Percentiles rank a stretch among this genome's conserved stretches.
phyloP scores from a whole-genome alignment of 805 yeast species.

The Ogataea polymorpha region DNA sequence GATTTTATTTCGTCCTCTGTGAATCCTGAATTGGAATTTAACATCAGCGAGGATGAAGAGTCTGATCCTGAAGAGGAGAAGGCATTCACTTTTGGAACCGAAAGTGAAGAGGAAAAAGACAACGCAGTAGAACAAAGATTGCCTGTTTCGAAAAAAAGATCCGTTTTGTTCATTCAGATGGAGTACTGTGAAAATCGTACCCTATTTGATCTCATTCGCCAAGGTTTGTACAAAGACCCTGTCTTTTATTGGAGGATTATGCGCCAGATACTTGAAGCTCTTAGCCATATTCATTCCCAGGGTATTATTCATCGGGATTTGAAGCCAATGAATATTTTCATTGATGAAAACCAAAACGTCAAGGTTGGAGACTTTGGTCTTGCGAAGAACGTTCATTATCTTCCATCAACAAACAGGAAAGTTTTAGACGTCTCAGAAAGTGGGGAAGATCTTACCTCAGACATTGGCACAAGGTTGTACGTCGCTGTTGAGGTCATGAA shows the following conservation, averaged over 20 bases:
- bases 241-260: slow-evolving; percentile 89
- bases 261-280: slow-evolving; percentile 84
- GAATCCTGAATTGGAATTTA: slow-evolving; percentile 55
- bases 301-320: slow-evolving; percentile 95
- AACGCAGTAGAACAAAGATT: slow-evolving; percentile 8
- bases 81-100: slow-evolving; percentile 27
- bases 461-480: slow-evolving; percentile 90
- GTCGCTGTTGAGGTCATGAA: slow-evolving; percentile 85
- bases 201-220: slow-evolving; percentile 73
- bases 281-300: slow-evolving; percentile 85
- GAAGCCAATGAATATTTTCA: slow-evolving; percentile 93
- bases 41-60: slow-evolving; percentile 37
- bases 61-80: slow-evolving; percentile 22
- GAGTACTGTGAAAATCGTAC: slow-evolving; percentile 97
- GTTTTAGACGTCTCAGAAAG: slow-evolving; percentile 26
- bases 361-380: slow-evolving; percentile 97
- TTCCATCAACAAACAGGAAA: slow-evolving; percentile 23
- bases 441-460: slow-evolving; percentile 79
- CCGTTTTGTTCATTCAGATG: slow-evolving; percentile 93
- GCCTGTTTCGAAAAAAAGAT: slow-evolving; percentile 33
- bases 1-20: slow-evolving; percentile 70
- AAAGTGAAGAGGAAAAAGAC: slow-evolving; percentile 2
- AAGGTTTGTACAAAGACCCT: slow-evolving; percentile 65
- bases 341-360: slow-evolving; percentile 82
- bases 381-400: slow-evolving; percentile 79